Base-by-base conservation (phyloP, 495 filamentous ascomycete genomes). In the Penicillium canariense region DNA sequence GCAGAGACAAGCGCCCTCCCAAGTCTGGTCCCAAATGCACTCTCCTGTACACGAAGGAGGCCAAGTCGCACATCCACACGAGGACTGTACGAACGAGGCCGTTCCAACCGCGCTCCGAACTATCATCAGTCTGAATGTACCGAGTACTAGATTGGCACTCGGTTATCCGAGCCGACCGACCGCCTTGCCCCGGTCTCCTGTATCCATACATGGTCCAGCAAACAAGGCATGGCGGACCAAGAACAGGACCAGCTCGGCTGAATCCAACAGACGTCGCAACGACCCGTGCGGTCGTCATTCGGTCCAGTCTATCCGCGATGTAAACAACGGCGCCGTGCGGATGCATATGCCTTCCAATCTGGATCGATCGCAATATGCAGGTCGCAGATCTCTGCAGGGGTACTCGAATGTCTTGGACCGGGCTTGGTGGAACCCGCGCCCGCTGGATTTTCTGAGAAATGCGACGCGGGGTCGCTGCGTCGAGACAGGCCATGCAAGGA, bases 301-400 rank as follows among this genome's bases (percentile, higher is more conserved):
- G 38, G 38, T 22, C 38, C 38, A 42, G 20, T 12, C 20, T 14
- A 42, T 6, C 30, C 20, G 7, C 34, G 0, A 23, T 40, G 31
- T 36, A 48, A 55, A 48, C 45, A 27, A 40, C 35, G 45, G 52
- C 15, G 45, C 20, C 22, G 20, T 17, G 28, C 54, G 48, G 50
- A 49, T 32, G 30, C 27, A 25, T 50, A 23, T 26, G 3, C 56
- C 54, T 48, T 55, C 60, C 57, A 66, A 63, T 63, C 46, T 55
- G 34, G 7, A 27, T 54, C 47, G 14, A 50, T 54, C 46, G 44
- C 28, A 23, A 30, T 32, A 61, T 66, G 63, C 57, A 59, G 15
- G 47, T 15, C 39, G 63, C 52, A 58, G 60, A 61, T 63, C 63
- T n/a, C 52, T 56, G 50, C 60, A 66, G 60, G 63, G 63, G 50